Evolutionary conservation across 202 grass and related monocot genomes (phyloP).

Genomic region (Schoenoplectus triqueter): DNA sequence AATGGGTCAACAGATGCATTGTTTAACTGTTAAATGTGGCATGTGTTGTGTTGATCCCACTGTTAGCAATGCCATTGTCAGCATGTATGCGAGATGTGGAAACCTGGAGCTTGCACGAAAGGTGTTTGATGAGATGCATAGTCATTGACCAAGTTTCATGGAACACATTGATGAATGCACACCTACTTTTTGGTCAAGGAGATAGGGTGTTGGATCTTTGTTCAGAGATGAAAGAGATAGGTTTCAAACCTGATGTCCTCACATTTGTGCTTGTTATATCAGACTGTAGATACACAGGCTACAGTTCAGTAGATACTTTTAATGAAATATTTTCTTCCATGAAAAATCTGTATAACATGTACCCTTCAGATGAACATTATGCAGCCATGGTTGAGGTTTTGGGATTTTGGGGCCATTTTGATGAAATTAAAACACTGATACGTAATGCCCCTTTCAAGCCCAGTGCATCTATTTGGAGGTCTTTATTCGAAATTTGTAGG

Average conservation of each 20-base stretch:
- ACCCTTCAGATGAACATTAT: conserved; percentile 65
- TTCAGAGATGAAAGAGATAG: conserved; percentile 56
- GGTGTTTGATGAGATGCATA: conserved; percentile 66
- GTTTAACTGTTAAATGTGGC: conserved; percentile 65
- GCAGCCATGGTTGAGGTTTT: conserved; percentile 68
- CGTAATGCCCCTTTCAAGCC: conserved; percentile 63
- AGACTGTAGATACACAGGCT: conserved; percentile 67
- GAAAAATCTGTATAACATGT: conserved; percentile 50
- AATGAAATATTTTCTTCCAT: conserved; percentile 63
- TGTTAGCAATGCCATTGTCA: conserved; percentile 65
- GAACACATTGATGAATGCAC: conserved; percentile 67
- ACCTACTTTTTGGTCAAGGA: conserved; percentile 68
- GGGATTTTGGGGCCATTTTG: conserved; percentile 69
- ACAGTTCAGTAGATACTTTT: conserved; percentile 54
- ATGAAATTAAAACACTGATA: conserved; percentile 68
- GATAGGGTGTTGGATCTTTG: conserved; percentile 68
- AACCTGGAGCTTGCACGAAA: conserved; percentile 49
- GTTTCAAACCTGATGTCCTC: conserved; percentile 63
- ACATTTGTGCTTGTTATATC: conserved; percentile 75
- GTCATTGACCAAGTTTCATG: conserved; percentile 70
- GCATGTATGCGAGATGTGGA: conserved; percentile 82
- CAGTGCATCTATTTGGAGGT: conserved; percentile 67
- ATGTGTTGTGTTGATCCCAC: conserved; percentile 41
- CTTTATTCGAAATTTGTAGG: conserved; percentile 76
- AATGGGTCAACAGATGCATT: conserved; percentile 78